Conservation (phyloP, 495 filamentous ascomycete genomes). For the Tuber magnatum region DNA sequence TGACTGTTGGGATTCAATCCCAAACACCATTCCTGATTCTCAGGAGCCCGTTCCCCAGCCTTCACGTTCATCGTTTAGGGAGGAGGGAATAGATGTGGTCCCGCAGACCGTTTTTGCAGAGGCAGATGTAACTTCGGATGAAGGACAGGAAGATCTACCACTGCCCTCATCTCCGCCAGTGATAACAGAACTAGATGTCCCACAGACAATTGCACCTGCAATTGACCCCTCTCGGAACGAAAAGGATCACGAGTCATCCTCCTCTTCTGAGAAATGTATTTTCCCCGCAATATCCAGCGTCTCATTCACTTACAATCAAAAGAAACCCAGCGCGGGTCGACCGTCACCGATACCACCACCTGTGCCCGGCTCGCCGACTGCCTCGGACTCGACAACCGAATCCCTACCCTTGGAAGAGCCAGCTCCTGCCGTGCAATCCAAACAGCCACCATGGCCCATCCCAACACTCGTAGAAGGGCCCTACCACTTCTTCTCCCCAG, state of each 20-base stretch:
- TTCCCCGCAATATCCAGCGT: conserved; percentile 13
- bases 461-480: conserved; percentile 24
- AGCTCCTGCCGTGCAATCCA: background rate
- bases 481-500: conserved; percentile 25
- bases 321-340: conserved; percentile 1
- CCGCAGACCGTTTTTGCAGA: background rate
- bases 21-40: conserved; percentile 29
- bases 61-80: background rate
- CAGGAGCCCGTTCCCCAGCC: conserved; percentile 8
- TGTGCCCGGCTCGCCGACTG: background rate
- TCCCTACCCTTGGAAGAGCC: background rate
- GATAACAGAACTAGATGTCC: background rate
- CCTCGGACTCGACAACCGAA: background rate
- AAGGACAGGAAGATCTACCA: background rate
- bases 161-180: background rate
- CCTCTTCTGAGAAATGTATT: conserved; percentile 5
- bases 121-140: background rate
- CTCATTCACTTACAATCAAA: conserved; percentile 27
- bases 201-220: background rate
- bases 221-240: background rate
- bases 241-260: background rate
- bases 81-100: background rate
- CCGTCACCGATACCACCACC: conserved; percentile 8
- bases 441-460: conserved; percentile 16
- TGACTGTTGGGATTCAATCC: conserved; percentile 33